Evolutionary conservation across 2,329 filamentous ascomycete genomes (phyloP).

Genomic region (Blastomyces percursus): DNA sequence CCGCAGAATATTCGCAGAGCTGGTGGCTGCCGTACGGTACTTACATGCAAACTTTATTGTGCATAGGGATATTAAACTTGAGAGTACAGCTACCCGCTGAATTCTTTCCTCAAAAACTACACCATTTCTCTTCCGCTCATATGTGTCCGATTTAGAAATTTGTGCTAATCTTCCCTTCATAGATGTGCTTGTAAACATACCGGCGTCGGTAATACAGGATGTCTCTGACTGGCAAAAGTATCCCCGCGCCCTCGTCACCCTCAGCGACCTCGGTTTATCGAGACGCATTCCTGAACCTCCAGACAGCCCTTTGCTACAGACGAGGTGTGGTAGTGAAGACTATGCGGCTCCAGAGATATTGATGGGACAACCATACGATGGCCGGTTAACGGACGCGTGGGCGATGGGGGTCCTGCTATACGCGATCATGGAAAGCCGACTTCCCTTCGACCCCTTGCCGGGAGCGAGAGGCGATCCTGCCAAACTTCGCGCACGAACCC

Average conservation of each 20-base stretch:
- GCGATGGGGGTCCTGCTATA: slow-evolving; percentile 88
- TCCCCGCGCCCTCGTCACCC: slow-evolving; percentile 70
- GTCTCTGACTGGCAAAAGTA: slow-evolving; percentile 61
- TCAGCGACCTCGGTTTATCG: slow-evolving; percentile 86
- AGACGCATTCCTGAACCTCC: slow-evolving; percentile 61
- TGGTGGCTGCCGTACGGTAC: slow-evolving; percentile 76
- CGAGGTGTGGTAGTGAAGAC: slow-evolving; percentile 89
- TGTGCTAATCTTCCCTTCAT: slow-evolving; percentile 15
- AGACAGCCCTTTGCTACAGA: slow-evolving; percentile 79
- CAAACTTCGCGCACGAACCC: slow-evolving; percentile 68
- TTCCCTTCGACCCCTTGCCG: slow-evolving; percentile 86
- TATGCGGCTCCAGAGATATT: slow-evolving; percentile 95
- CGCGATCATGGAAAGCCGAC: slow-evolving; percentile 78
- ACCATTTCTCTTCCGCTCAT: not conserved
- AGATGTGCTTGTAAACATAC: slow-evolving; percentile 88
- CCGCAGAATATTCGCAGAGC: slow-evolving; percentile 76
- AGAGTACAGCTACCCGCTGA: slow-evolving; percentile 50
- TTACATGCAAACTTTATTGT: slow-evolving; percentile 79
- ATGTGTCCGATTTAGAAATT: slow-evolving; percentile 6
- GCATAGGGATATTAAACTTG: slow-evolving; percentile 94
- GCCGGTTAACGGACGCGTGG: slow-evolving; percentile 86
- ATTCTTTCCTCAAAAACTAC: slow-evolving; percentile 6
- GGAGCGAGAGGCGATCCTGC: slow-evolving; percentile 60
- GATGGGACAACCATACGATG: slow-evolving; percentile 89
- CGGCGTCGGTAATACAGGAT: slow-evolving; percentile 54